A percentile compares a stretch with the other conserved stretches of the same genome.
These are phyloP conservation scores for Hypseocharis bilobata DNA, from an alignment of 441 rosid species.

Conservation along the genomic window DNA sequence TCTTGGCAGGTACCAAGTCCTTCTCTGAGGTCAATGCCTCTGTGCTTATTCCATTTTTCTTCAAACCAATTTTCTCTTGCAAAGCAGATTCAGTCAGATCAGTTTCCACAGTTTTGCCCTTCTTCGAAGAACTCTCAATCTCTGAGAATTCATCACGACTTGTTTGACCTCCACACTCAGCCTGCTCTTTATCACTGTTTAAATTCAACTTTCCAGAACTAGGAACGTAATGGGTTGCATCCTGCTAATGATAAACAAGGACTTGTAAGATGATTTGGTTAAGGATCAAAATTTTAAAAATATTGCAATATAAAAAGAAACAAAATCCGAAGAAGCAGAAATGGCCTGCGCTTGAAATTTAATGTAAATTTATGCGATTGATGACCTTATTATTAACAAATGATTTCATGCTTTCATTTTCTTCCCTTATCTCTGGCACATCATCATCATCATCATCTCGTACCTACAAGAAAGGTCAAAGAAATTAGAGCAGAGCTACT, in stretches of 20 bases:
- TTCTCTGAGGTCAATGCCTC: slow-evolving; percentile 54
- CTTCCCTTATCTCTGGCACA: slow-evolving; percentile 46
- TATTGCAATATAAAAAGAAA: neutral
- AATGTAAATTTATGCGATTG: neutral
- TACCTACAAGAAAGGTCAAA: slow-evolving; percentile 37
- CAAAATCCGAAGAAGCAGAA: neutral
- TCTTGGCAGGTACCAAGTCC: slow-evolving; percentile 37
- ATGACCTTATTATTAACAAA: slow-evolving; percentile 40
- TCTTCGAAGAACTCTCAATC: slow-evolving; percentile 34
- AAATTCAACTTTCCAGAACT: slow-evolving; percentile 28
- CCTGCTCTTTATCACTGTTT: slow-evolving; percentile 28
- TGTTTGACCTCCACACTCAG: slow-evolving; percentile 28
- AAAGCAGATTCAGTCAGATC: slow-evolving; percentile 31
- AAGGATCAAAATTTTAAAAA: neutral
- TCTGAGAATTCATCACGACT: slow-evolving; percentile 27
- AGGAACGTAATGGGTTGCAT: slow-evolving; percentile 22
- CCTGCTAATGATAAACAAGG: slow-evolving; percentile 30
- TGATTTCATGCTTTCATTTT: slow-evolving; percentile 39
- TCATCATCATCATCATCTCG: slow-evolving; percentile 58
- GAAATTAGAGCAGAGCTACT: slow-evolving; percentile 7
- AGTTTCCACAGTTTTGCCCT: slow-evolving; percentile 41
- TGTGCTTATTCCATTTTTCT: slow-evolving; percentile 39
- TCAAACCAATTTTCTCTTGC: slow-evolving; percentile 33
- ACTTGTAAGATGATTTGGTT: slow-evolving; percentile 2
- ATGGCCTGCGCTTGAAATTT: neutral